Evolutionary conservation across 805 yeast genomes (phyloP), one percentile per base, ranked within the genome.

Genomic region (Candida namnaoensis): DNA sequence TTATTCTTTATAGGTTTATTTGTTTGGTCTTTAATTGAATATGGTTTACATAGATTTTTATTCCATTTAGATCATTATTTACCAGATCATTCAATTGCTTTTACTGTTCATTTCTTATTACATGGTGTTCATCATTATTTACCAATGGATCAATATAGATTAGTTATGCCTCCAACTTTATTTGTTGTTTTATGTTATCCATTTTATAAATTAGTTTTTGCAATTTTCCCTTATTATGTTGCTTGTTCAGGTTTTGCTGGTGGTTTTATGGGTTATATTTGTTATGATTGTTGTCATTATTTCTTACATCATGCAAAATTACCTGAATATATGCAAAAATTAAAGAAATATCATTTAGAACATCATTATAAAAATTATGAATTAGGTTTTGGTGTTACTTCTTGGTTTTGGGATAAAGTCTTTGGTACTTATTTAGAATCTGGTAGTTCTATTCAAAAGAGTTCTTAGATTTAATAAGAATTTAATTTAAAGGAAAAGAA

Each of bases 311-410:
- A 93, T 65, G 76, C 86, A 34, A 74, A 72, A 56, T 71, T 93
- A 54, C 99, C 99, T 24, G 54, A 66, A 35, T 83, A 71, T 58
- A 68, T 88, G 65, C 88, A 86, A 60, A 79, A 76, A 28, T 68
- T 88, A 57, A 93, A 93, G 65, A 86, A 84, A 39, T 82, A 88
- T 60, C 99, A 93, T 62, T 74, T 93, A 64, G 98, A 91, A 62
- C 99, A 93, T 64, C 99, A 93, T 61, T 93, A 93, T 71, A 90
- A 91, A 69, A 91, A 93, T 65, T 93, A 87, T 64, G 95, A 95
- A 64, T 68, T 90, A 52, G 99, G 98, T 1, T 93, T 90, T 53
- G 99, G 99, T 51, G 98, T 93, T 47, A 88, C 98, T 28, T 76
- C 88, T 47, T 80, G 77, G 65, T 87, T 87, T 65, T 93, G 99